Evolutionary conservation across 306 rosid genomes (phyloP), one percentile per base, ranked within the genome.

Genomic region (Trifolium repens): DNA sequence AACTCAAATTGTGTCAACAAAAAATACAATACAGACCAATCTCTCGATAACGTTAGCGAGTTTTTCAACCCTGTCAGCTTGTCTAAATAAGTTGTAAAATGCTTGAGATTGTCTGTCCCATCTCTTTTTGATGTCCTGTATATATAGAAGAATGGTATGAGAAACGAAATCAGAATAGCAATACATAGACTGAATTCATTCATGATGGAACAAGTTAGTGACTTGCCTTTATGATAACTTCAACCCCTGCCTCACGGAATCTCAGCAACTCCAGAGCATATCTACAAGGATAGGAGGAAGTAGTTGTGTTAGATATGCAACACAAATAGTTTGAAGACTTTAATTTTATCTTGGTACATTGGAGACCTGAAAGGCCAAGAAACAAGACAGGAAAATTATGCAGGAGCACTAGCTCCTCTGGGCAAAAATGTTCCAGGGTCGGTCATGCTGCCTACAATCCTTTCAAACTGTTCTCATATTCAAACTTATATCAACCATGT

Each of bases 201-300:
- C 58, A 74, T 32, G 67, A 42, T 10, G 66, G 59, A 69, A 52
- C 77, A 49, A 55, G 65, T 67, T 68, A 40, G 24, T 34, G 37
- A 73, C 69, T 87, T 88, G 77, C 99, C 98, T 96, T 92, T 73
- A 92, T 46, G 79, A 88, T 8, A 83, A 96, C 99, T 89, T 96
- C 98, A 77, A 90, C 93, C 72, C 99, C 99, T 44, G 92, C 98
- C 89, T 96, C 97, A 75, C 96, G 96, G 80, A 96, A 96, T 73
- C 61, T 92, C 54, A 96, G 78, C 88, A 96, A 88, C 86, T 96
- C 99, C 90, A 96, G 64, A 40, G 99, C 99, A 82, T 96, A 96
- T 74, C 99, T 96, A 79, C 82, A 89, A 58, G 81, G 75, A 50
- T 69, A 71, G 71, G 78, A 73, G 81, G 42, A 39, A 39, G 77